phyloP scores from a whole-genome alignment of 108 stramenopile species.

The Ochromonas danica region DNA sequence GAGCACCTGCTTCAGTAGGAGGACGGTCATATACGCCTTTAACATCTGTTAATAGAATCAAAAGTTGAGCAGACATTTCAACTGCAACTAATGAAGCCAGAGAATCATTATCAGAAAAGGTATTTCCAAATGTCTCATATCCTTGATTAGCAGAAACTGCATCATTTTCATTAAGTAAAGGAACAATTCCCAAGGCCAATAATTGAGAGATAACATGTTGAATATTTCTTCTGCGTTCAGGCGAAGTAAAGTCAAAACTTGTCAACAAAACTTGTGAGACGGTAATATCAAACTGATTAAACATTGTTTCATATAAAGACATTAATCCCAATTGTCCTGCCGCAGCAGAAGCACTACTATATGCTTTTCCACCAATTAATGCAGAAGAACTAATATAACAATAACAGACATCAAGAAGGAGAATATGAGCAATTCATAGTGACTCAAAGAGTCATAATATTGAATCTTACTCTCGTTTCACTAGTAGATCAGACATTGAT shows the following conservation, averaged over 20 bases:
- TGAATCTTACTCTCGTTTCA: neutral
- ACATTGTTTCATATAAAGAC: slow-evolving; percentile 84
- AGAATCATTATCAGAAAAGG: slow-evolving; percentile 93
- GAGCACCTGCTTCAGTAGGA: slow-evolving; percentile 71
- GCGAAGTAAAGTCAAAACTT: slow-evolving; percentile 74
- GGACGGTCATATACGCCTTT: slow-evolving; percentile 86
- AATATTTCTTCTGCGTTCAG: slow-evolving; percentile 67
- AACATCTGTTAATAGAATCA: slow-evolving; percentile 87
- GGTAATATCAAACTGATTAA: slow-evolving; percentile 74
- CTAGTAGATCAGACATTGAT: slow-evolving; percentile 19
- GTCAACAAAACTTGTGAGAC: slow-evolving; percentile 86
- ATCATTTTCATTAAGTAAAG: slow-evolving; percentile 96
- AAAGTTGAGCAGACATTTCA: slow-evolving; percentile 73
- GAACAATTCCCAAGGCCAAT: slow-evolving; percentile 80
- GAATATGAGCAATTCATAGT: neutral
- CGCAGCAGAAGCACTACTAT: slow-evolving; percentile 90
- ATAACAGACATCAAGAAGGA: no score
- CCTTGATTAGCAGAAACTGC: slow-evolving; percentile 85
- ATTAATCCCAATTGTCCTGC: slow-evolving; percentile 97
- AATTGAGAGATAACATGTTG: slow-evolving; percentile 74
- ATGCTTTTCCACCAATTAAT: slow-evolving; percentile 64
- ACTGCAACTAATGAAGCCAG: slow-evolving; percentile 83
- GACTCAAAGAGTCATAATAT: neutral
- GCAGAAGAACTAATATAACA: neutral
- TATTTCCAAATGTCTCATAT: slow-evolving; percentile 66